Percentiles rank a stretch among this genome's conserved stretches.
These are phyloP conservation scores for Fusarium nelsonii DNA, from an alignment of 2,329 filamentous ascomycete species.

Conservation along the genomic window DNA sequence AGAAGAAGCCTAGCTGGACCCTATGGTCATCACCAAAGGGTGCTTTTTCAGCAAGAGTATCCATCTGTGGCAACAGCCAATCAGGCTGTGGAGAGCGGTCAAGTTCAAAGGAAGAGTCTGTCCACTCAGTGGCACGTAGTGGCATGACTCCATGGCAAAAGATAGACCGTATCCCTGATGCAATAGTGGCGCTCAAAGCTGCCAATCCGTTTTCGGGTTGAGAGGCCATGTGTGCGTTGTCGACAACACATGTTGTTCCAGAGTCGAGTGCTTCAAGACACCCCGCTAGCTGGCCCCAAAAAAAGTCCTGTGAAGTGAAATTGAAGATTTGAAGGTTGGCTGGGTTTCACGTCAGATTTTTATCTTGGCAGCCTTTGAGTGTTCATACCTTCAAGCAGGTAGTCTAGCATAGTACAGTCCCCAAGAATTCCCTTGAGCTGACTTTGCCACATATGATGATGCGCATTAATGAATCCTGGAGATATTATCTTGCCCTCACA, in stretches of 20 bases:
- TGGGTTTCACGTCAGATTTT: background rate
- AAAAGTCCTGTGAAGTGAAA: background rate
- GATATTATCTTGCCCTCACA: background rate
- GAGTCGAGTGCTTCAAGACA: slow-evolving; percentile 10
- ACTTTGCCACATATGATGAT: slow-evolving; percentile 21
- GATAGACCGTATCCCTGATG: background rate
- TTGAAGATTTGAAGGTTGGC: slow-evolving; percentile 21
- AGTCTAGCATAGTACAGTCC: slow-evolving; percentile 15
- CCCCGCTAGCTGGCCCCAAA: slow-evolving; percentile 14
- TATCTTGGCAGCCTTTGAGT: rapidly evolving
- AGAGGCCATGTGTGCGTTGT: slow-evolving; percentile 11
- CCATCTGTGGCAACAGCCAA: slow-evolving; percentile 12
- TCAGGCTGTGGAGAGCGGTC: slow-evolving; percentile 1
- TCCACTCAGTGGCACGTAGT: background rate
- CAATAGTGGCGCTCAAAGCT: background rate
- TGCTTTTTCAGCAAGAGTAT: background rate
- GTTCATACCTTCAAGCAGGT: slow-evolving; percentile 8
- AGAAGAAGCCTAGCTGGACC: background rate
- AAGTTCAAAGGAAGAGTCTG: slow-evolving; percentile 12
- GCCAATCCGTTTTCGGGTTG: background rate
- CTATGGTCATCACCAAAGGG: slow-evolving; percentile 11
- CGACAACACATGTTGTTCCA: slow-evolving; percentile 14
- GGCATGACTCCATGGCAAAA: slow-evolving; percentile 14
- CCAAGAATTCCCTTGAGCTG: slow-evolving; percentile 15
- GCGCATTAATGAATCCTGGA: background rate